Evolutionary conservation across 805 yeast species (phyloP).

Genomic region (Saturnispora kantuleensis): DNA sequence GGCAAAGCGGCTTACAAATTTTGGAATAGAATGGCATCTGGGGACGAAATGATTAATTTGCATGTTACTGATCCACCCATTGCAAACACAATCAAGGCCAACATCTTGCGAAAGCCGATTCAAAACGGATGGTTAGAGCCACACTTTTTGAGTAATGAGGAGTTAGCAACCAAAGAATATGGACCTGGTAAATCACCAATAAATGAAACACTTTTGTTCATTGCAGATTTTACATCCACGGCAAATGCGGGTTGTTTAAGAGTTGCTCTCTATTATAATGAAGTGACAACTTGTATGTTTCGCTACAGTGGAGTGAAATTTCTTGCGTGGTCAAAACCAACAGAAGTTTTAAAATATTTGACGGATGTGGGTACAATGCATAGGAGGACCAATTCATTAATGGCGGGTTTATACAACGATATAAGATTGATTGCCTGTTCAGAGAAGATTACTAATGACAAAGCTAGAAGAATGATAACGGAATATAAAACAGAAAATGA

Average conservation of each 20-base stretch:
- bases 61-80: conserved; percentile 12
- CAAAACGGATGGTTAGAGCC: conserved; percentile 34
- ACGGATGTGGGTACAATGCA: conserved; percentile 41
- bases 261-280: conserved; percentile 23
- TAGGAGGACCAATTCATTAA: conserved; percentile 55
- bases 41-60: conserved; percentile 11
- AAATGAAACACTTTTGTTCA: conserved; percentile 22
- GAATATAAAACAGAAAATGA: conserved; percentile 6
- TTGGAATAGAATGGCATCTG: conserved; percentile 16
- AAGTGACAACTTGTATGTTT: conserved; percentile 21
- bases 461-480: conserved; percentile 11
- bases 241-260: conserved; percentile 55
- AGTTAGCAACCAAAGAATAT: neutral
- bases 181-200: conserved; percentile 12
- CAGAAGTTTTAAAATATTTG: conserved; percentile 52
- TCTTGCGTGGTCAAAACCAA: conserved; percentile 56
- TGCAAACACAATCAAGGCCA: conserved; percentile 15
- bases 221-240: conserved; percentile 23
- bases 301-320: conserved; percentile 52
- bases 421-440: conserved; percentile 44
- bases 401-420: conserved; percentile 56
- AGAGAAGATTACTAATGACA: conserved; percentile 11
- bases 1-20: conserved; percentile 14
- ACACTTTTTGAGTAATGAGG: conserved; percentile 14
- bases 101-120: conserved; percentile 23